Conservation (phyloP, 257 asterid genomes). For the Fraxinus excelsior region DNA sequence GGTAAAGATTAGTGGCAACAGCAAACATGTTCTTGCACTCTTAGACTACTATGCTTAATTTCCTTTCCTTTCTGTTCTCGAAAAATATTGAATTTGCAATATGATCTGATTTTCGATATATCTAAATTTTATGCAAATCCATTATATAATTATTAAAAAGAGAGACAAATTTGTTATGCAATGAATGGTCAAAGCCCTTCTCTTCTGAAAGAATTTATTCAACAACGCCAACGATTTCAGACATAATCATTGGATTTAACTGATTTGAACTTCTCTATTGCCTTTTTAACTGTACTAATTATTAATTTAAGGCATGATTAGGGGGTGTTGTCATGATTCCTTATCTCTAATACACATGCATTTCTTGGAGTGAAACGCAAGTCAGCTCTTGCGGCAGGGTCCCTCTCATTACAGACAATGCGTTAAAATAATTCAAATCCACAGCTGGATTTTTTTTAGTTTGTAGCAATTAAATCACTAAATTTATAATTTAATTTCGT, state of each 20-base stretch:
- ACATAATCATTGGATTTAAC: not conserved
- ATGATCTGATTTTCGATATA: not conserved
- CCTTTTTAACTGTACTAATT: not conserved
- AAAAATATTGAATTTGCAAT: no score
- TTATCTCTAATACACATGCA: constrained; percentile 2
- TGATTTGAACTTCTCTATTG: not conserved
- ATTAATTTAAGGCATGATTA: not conserved
- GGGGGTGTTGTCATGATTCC: not conserved
- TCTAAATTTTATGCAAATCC: no score
- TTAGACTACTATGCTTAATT: no score
- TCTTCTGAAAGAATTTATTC: not conserved
- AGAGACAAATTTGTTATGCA: not conserved
- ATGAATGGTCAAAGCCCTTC: not conserved
- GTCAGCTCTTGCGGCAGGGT: not conserved
- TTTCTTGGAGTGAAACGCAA: constrained; percentile 45
- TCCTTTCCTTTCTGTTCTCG: no score
- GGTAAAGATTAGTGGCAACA: no score
- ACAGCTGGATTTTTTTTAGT: no score
- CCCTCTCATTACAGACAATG: not conserved
- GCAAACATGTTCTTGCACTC: no score
- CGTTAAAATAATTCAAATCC: not conserved
- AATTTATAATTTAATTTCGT: not conserved
- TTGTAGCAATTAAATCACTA: not conserved
- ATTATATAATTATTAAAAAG: not conserved
- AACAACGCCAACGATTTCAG: not conserved